These are phyloP conservation scores for Trifolium repens DNA, from an alignment of 306 rosid genomes.

Conservation along the genomic window DNA sequence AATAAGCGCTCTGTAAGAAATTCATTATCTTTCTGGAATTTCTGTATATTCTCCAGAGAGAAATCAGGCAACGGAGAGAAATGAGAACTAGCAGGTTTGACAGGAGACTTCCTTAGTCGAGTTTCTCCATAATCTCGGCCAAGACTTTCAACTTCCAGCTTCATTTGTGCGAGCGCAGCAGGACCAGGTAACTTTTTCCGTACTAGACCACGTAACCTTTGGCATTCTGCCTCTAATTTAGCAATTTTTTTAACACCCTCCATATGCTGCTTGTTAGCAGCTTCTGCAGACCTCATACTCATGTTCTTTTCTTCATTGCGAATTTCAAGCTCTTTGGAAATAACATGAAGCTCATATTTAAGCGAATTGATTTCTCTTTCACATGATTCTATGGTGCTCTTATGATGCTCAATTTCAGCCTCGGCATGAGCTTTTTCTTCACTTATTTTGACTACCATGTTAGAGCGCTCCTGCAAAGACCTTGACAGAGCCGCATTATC, in stretches of 20 bases:
- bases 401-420: constrained; percentile 86
- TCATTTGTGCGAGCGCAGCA: constrained; percentile 99
- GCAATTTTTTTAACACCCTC: constrained; percentile 92
- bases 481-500: constrained; percentile 86
- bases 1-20: constrained; percentile 88
- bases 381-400: constrained; percentile 84
- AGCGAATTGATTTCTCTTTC: constrained; percentile 95
- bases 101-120: constrained; percentile 80
- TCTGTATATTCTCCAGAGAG: constrained; percentile 73
- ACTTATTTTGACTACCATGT: constrained; percentile 76
- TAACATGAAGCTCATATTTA: constrained; percentile 86
- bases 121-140: constrained; percentile 90
- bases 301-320: constrained; percentile 99
- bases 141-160: constrained; percentile 93
- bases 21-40: constrained; percentile 92
- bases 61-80: constrained; percentile 65
- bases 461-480: constrained; percentile 94
- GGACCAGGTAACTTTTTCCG: constrained; percentile 98
- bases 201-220: constrained; percentile 95
- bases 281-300: constrained; percentile 98
- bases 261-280: constrained; percentile 88
- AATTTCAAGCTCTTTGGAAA: constrained; percentile 92
- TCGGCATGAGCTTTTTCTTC: constrained; percentile 96
- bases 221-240: constrained; percentile 97
- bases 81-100: constrained; percentile 74